Percentiles rank a stretch among this genome's conserved stretches.
These are phyloP conservation scores for Claviceps maximensis DNA, from an alignment of 2,329 filamentous ascomycete species.

Conservation along the genomic window DNA sequence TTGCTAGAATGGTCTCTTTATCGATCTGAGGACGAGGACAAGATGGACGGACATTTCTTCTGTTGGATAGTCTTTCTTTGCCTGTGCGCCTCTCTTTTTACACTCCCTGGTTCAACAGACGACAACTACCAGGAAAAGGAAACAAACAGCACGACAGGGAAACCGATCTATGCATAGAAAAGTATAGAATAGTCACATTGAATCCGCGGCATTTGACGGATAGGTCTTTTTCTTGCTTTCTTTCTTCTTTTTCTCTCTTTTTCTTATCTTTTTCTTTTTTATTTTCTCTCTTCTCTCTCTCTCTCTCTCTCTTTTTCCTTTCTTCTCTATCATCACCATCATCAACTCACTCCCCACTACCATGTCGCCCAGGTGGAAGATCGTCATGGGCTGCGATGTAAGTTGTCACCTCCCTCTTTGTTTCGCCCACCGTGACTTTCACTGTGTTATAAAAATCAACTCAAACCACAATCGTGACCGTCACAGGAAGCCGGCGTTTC, in stretches of 20 bases:
- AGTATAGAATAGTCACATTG: too few species aligned
- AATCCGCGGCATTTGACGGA: too few species aligned
- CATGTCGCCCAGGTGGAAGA: conserved; percentile 37
- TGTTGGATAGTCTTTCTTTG: not conserved
- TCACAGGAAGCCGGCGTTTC: conserved; percentile 54
- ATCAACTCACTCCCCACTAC: conserved; percentile 5
- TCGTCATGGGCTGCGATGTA: conserved; percentile 42
- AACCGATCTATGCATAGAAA: too few species aligned
- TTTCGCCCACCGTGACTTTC: too few species aligned
- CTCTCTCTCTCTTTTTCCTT: not conserved
- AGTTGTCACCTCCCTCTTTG: conserved; percentile 12
- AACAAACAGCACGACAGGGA: too few species aligned
- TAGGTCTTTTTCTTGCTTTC: not conserved
- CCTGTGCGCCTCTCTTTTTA: too few species aligned
- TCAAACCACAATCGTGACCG: not conserved
- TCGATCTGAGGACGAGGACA: not conserved
- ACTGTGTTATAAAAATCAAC: too few species aligned
- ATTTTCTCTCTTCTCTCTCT: too few species aligned
- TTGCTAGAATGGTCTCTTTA: not conserved
- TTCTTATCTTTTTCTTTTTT: not conserved
- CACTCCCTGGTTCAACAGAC: too few species aligned
- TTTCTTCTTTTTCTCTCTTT: not conserved
- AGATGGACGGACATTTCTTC: not conserved
- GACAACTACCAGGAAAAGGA: too few species aligned
- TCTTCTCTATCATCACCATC: not conserved